Evolutionary conservation across 202 grass and related monocot species (phyloP), one percentile per base, ranked within the genome.

Genomic region (Schoenoplectus triqueter): DNA sequence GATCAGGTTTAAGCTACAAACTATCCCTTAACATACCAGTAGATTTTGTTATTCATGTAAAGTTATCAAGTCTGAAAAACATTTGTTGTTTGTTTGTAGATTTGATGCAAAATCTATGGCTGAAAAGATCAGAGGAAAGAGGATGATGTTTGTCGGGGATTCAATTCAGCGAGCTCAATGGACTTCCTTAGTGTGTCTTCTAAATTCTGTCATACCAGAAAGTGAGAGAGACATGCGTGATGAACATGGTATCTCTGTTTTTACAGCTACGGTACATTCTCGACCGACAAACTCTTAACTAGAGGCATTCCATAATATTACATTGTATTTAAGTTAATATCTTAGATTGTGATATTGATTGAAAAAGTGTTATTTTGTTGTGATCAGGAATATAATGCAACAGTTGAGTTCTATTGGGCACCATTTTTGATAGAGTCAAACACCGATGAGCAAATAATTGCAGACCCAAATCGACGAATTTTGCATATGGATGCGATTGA

Each of bases 321-420:
- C 13, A 73, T 17, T 21, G 11, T 5, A 75, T 19, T 31, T 31
- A 31, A 85, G 14, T 69, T 15, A n/a, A 76, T 8, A 50, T 44
- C 46, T 63, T 3, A 19, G 0, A 1, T 10, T 20, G 48, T 60
- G 14, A 74, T 46, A 2, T 60, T 61, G 19, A 77, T 44, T 85
- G 1, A 21, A 17, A 69, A 60, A 49, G 1, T 76, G 18, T 66
- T 9, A 54, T 74, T 59, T 87, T 41, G 5, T 0, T 6, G 1
- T 52, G 21, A 48, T 15, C 54, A 95, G 90, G 84, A 94, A 18
- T 92, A 97, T 81, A 94, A 97, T 80, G 87, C 87, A 6, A 89
- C 90, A 22, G 87, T 97, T 10, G 91, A 94, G 80, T 97, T 97
- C 90, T 92, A 93, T 72, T 90, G 94, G 94, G 85, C 91, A 54